Conservation (phyloP, 2,329 filamentous ascomycete species). For the Leptographium radiaticola region DNA sequence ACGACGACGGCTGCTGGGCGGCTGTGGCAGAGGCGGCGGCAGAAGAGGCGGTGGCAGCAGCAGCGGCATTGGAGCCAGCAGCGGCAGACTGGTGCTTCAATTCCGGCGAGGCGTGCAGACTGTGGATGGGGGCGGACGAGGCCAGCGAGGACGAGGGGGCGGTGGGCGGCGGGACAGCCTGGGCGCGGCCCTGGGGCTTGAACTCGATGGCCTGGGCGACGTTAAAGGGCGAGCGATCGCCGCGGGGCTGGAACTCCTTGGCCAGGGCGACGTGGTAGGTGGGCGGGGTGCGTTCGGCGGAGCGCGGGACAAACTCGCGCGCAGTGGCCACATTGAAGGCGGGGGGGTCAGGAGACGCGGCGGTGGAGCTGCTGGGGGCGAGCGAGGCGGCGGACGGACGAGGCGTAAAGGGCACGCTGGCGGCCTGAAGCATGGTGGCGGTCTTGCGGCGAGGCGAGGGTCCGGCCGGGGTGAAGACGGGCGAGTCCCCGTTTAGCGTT, state of each 20-base stretch:
- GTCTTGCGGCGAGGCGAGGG: constrained; percentile 36
- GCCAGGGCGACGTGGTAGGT: constrained; percentile 5
- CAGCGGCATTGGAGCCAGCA: not conserved
- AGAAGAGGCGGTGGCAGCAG: not conserved
- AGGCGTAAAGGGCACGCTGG: constrained; percentile 75
- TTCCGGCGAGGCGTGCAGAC: constrained; percentile 4
- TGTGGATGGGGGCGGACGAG: not conserved
- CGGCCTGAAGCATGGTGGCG: constrained; percentile 73
- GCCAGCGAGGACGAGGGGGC: not conserved
- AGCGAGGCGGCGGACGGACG: constrained; percentile 26
- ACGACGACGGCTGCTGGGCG: too few relatives aligned
- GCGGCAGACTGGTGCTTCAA: constrained; percentile 1
- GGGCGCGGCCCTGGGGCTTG: constrained; percentile 4
- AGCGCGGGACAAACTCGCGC: constrained; percentile 22
- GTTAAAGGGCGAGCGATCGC: constrained; percentile 12
- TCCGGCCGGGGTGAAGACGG: constrained; percentile 70
- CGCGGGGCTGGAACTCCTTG: constrained; percentile 9
- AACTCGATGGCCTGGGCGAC: constrained; percentile 12
- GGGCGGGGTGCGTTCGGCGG: constrained; percentile 3
- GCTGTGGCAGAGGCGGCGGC: constrained; percentile 2
- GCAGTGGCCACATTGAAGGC: constrained; percentile 45
- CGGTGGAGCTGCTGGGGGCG: constrained; percentile 6
- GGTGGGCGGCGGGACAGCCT: constrained; percentile 2
- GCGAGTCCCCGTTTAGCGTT: constrained; percentile 86
- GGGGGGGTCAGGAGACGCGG: not conserved